Percentiles rank a stretch among this genome's conserved stretches.
phyloP scores from a whole-genome alignment of 768 basidiomycete species.

The Russula earlei region DNA sequence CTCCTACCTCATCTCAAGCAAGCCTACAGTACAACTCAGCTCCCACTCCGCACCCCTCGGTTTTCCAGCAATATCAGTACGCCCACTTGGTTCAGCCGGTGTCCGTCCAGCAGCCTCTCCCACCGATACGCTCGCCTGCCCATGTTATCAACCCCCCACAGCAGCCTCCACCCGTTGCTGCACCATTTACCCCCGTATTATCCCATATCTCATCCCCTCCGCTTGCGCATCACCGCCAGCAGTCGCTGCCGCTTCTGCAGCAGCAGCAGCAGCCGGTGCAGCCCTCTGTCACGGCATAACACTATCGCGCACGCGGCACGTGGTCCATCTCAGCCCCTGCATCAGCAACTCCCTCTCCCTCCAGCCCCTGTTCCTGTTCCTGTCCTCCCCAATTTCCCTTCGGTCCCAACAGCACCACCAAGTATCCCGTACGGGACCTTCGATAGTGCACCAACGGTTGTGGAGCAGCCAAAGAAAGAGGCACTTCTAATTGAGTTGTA shows the following conservation, averaged over 20 bases:
- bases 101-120: conserved; percentile 17
- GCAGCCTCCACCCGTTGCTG: background rate
- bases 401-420: conserved; percentile 18
- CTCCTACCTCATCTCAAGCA: conserved; percentile 5
- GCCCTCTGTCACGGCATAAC: conserved; percentile 18
- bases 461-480: conserved; percentile 20
- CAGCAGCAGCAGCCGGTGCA: background rate
- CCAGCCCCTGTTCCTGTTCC: conserved; percentile 10
- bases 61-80: conserved; percentile 20
- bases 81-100: conserved; percentile 26
- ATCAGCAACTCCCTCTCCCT: conserved; percentile 8
- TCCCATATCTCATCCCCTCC: conserved; percentile 14
- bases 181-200: conserved; percentile 18
- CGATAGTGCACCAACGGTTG: conserved; percentile 5
- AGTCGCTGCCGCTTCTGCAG: background rate
- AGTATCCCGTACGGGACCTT: conserved; percentile 9
- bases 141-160: background rate
- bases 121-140: conserved; percentile 18
- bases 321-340: conserved; percentile 7
- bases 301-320: conserved; percentile 14
- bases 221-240: conserved; percentile 10
- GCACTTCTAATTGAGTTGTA: conserved; percentile 20
- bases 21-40: conserved; percentile 22
- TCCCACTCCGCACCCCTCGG: conserved; percentile 11
- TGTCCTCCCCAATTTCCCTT: conserved; percentile 17